These are phyloP conservation scores for Macrophomina pseudophaseolina DNA, from an alignment of 2,329 filamentous ascomycete species.

Conservation along the genomic window DNA sequence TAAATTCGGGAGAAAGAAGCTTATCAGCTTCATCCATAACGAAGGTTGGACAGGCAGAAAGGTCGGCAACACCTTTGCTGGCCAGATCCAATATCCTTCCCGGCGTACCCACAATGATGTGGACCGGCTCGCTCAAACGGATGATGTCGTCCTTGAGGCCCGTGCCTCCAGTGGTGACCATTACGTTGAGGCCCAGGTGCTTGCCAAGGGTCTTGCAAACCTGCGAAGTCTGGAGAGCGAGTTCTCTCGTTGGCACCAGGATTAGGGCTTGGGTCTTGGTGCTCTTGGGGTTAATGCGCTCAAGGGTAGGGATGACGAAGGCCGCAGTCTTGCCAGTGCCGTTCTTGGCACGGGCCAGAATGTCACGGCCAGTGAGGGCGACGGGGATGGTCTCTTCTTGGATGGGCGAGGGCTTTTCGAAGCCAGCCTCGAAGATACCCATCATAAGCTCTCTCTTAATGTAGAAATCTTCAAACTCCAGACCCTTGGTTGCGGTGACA, in stretches of 20 bases:
- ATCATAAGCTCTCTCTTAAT: constrained; percentile 95
- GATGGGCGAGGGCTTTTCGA: constrained; percentile 97
- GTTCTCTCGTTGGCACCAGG: constrained; percentile 92
- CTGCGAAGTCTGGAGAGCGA: constrained; percentile 97
- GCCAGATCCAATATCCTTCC: constrained; percentile 95
- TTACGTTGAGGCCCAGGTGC: constrained; percentile 95
- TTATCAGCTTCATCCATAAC: constrained; percentile 99
- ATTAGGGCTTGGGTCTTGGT: constrained; percentile 96
- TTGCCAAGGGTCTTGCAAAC: constrained; percentile 99
- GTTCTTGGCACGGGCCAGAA: constrained; percentile 96
- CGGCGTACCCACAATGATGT: constrained; percentile 96
- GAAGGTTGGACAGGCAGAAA: constrained; percentile 95
- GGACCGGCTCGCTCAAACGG: constrained; percentile 89
- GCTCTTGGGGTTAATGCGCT: constrained; percentile 95
- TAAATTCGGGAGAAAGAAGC: constrained; percentile 94
- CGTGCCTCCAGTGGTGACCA: constrained; percentile 98
- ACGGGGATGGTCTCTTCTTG: constrained; percentile 99
- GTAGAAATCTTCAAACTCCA: constrained; percentile 97
- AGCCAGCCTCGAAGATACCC: constrained; percentile 99
- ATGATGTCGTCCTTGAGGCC: constrained; percentile 96
- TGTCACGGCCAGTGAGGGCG: constrained; percentile 90
- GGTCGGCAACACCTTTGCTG: constrained; percentile 93
- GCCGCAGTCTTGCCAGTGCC: constrained; percentile 98
- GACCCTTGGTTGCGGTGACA: constrained; percentile 96
- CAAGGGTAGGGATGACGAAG: constrained; percentile 93